Percentiles rank a stretch among this genome's conserved stretches.
These are phyloP conservation scores for Phialophora verrucosa DNA, from an alignment of 2,329 filamentous ascomycete genomes.

Conservation along the genomic window DNA sequence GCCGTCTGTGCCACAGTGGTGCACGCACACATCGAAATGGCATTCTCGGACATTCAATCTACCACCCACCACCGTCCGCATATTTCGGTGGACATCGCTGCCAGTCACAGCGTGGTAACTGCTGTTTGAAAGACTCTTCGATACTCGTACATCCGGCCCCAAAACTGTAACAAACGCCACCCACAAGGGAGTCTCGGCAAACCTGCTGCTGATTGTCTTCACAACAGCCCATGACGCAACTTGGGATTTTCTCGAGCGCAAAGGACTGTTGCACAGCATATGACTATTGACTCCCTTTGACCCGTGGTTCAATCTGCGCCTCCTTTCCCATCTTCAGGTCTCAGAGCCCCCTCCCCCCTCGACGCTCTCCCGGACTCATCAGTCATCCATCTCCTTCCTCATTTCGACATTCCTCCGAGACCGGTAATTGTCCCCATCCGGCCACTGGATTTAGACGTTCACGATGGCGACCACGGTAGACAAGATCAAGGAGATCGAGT, in stretches of 20 bases:
- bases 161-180: too few species aligned
- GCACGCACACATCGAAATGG: too few species aligned
- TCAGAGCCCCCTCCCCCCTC: background rate
- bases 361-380: conserved; percentile 11
- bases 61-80: too few species aligned
- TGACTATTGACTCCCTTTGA: conserved; percentile 1
- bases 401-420: conserved; percentile 10
- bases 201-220: background rate
- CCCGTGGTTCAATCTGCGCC: conserved; percentile 2
- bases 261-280: conserved; percentile 4
- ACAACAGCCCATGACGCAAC: background rate
- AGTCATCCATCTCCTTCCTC: conserved; percentile 16
- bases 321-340: background rate
- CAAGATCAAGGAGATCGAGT: conserved; percentile 98
- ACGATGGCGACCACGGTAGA: conserved; percentile 97
- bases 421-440: conserved; percentile 30
- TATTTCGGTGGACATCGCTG: too few species aligned
- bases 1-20: background rate
- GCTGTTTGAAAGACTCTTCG: too few species aligned
- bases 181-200: background rate
- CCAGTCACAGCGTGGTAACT: too few species aligned
- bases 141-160: too few species aligned
- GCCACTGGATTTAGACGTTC: conserved; percentile 39
- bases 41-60: too few species aligned
- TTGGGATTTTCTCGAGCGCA: background rate